Conservation (phyloP, 1,139 yeast genomes). For the Blastobotrys arbuscula region DNA sequence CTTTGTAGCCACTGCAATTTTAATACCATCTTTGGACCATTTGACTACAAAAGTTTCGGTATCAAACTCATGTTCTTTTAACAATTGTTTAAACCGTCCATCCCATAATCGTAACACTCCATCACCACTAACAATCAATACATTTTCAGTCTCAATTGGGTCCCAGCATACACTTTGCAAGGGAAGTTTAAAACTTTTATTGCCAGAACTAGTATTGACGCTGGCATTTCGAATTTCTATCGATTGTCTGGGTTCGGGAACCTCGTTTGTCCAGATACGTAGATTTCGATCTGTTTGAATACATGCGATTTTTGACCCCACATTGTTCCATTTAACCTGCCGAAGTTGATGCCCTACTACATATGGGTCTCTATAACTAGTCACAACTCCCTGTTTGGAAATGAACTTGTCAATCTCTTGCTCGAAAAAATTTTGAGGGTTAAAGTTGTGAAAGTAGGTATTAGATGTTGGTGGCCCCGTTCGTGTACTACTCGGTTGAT, state of each 20-base stretch:
- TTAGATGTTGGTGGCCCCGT: not conserved
- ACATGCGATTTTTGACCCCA: constrained; percentile 27
- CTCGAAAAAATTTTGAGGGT: not conserved
- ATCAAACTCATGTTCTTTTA: constrained; percentile 36
- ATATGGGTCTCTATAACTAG: constrained; percentile 15
- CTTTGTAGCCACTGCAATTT: constrained; percentile 46
- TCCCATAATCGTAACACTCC: constrained; percentile 53
- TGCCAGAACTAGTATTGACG: constrained; percentile 35
- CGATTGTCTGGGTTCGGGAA: constrained; percentile 23
- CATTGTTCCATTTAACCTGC: constrained; percentile 27
- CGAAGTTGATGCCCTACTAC: constrained; percentile 15
- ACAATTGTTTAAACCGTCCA: constrained; percentile 38
- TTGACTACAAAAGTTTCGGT: constrained; percentile 36
- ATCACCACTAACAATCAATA: constrained; percentile 60
- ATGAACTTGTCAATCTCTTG: not conserved
- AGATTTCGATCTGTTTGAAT: constrained; percentile 26
- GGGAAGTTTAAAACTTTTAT: constrained; percentile 25
- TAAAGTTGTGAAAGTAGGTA: not conserved
- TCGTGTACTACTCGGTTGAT: not conserved
- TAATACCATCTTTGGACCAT: constrained; percentile 51
- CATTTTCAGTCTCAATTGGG: constrained; percentile 45
- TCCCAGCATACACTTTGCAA: constrained; percentile 47
- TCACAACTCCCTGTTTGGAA: not conserved
- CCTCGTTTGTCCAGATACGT: constrained; percentile 27
- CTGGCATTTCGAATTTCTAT: constrained; percentile 19